Conservation (phyloP, 2,329 filamentous ascomycete species). For the Fusarium sp. region DNA sequence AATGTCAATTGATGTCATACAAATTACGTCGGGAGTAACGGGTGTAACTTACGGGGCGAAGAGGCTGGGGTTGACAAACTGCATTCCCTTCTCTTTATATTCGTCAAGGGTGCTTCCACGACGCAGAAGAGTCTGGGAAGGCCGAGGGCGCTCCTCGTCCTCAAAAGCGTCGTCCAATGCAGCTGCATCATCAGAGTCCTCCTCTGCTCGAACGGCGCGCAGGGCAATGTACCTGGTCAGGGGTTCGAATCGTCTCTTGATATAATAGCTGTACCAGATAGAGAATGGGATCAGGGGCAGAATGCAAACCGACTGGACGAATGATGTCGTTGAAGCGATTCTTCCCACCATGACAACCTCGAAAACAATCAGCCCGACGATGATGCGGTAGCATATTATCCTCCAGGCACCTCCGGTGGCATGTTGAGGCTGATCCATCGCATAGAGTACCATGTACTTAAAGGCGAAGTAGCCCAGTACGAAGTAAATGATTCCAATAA, state of each 20-base stretch:
- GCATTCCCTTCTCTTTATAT: conserved; percentile 75
- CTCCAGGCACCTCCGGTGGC: conserved; percentile 95
- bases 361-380: conserved; percentile 88
- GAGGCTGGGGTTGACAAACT: conserved; percentile 83
- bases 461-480: conserved; percentile 87
- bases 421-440: conserved; percentile 97
- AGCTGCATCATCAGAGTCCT: conserved; percentile 58
- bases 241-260: conserved; percentile 83
- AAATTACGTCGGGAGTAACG: conserved; percentile 34
- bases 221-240: conserved; percentile 94
- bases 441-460: conserved; percentile 97
- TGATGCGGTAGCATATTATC: conserved; percentile 93
- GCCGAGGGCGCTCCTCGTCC: conserved; percentile 56
- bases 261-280: conserved; percentile 91
- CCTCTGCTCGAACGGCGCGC: conserved; percentile 78
- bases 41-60: conserved; percentile 70
- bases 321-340: conserved; percentile 79
- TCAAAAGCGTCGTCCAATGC: conserved; percentile 56
- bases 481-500: conserved; percentile 88
- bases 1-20: conserved; percentile 28
- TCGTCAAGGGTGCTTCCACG: conserved; percentile 79
- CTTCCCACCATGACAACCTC: conserved; percentile 92
- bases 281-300: conserved; percentile 83
- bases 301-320: conserved; percentile 78
- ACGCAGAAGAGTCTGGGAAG: conserved; percentile 59